Evolutionary conservation across 1,139 yeast species (phyloP), one percentile per base, ranked within the genome.

Genomic region (Kodamaea ohmeri): DNA sequence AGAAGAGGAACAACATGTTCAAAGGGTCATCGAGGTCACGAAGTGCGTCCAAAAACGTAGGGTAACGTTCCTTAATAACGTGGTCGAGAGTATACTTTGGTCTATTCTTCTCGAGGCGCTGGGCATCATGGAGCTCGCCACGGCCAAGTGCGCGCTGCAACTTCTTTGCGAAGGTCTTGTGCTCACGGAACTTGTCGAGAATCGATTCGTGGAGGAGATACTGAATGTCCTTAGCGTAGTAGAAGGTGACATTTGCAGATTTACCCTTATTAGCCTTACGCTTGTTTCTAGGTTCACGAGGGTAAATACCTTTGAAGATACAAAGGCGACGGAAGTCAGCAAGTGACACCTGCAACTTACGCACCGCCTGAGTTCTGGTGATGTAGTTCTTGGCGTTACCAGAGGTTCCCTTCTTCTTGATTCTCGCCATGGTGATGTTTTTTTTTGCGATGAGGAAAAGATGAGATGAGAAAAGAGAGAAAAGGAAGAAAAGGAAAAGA

Each of bases 271-370:
- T 92, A 45, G 97, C 97, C 75, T 88, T 90, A 80, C 86, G 89
- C 70, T 89, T 90, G 65, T 87, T 89, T 55, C 94, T 75, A 37
- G 98, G 97, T 60, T 92, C 98, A 61, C 99, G 78, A 40, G 99
- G 99, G 61, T 83, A 84, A 46, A 84, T 83, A 35, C 99, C 99
- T 62, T 92, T 92, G 76, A 92, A 88, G 60, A 92, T 92, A 75
- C 98, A 92, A 56, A 92, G 76, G 58, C 97, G 79, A 68, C 98
- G 85, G 78, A 92, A 92, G 66, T 92, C 98, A n/a, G 97, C 97
- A 43, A 94, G 73, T 2, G 97, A 85, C 34, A 94, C 85, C 65
- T 92, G 98, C 47, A 92, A 72, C 61, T 83, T 88, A 63, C 85
- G 83, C 42, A 92, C 86, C 4, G 99, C 99, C 63, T 88, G 96